Percentiles rank a stretch among this genome's conserved stretches.
These are phyloP conservation scores for Daldinia grandis DNA, from an alignment of 495 filamentous ascomycete species.

Conservation along the genomic window DNA sequence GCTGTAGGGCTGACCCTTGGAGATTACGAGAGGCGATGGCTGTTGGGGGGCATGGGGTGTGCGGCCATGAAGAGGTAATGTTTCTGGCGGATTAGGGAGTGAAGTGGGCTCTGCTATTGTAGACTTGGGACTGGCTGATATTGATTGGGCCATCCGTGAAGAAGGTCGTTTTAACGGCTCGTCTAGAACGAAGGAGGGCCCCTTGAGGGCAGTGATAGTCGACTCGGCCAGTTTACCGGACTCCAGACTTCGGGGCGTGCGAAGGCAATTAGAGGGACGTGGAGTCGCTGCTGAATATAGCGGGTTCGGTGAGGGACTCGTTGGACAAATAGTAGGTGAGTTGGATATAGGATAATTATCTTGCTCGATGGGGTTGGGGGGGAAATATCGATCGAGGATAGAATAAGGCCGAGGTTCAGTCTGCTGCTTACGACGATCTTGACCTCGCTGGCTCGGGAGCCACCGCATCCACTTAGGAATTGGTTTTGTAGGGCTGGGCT, in stretches of 20 bases:
- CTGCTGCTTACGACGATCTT: not conserved
- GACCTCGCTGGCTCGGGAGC: slow-evolving; percentile 42
- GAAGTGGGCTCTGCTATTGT: not conserved
- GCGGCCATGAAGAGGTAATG: slow-evolving; percentile 21
- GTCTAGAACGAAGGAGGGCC: slow-evolving; percentile 39
- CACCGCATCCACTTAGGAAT: slow-evolving; percentile 57
- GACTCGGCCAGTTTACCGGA: slow-evolving; percentile 4
- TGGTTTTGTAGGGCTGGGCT: slow-evolving; percentile 54
- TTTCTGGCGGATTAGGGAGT: slow-evolving; percentile 6
- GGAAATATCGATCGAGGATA: slow-evolving; percentile 45
- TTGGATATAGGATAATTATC: not conserved
- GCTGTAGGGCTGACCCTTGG: not conserved
- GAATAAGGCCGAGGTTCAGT: slow-evolving; percentile 35
- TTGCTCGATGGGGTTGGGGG: slow-evolving; percentile 2
- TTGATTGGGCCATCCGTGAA: slow-evolving; percentile 14
- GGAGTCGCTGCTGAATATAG: not conserved
- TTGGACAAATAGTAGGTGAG: slow-evolving; percentile 14
- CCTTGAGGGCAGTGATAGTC: slow-evolving; percentile 23
- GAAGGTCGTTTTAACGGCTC: slow-evolving; percentile 46
- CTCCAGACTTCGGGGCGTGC: not conserved
- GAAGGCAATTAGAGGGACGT: not conserved
- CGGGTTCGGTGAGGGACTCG: slow-evolving; percentile 5
- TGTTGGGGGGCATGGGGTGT: slow-evolving; percentile 41
- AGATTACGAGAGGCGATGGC: slow-evolving; percentile 12
- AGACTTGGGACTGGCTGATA: slow-evolving; percentile 12